A percentile compares a stretch with the other conserved stretches of the same genome.
These are phyloP conservation scores for Boletus rex-veris DNA, from an alignment of 768 basidiomycete species.

Conservation along the genomic window DNA sequence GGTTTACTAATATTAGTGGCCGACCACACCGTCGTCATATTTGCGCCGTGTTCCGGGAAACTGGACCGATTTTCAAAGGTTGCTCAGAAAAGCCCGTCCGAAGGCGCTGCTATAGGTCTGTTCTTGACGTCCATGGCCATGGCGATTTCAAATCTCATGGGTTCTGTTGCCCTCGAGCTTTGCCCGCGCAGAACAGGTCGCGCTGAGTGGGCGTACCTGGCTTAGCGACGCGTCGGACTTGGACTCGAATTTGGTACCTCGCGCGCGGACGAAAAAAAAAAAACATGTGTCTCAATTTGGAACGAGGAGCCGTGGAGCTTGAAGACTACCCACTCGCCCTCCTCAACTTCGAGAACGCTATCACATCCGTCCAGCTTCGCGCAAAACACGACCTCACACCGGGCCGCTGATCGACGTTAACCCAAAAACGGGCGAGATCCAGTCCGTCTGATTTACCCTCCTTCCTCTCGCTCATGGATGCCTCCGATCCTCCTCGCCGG, in stretches of 20 bases:
- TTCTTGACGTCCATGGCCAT: neutral
- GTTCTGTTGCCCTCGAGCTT: neutral
- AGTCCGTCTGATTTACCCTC: neutral
- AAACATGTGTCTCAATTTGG: slow-evolving; percentile 25
- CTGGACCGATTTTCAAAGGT: slow-evolving; percentile 4
- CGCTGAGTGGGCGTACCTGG: slow-evolving; percentile 6
- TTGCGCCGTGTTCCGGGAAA: slow-evolving; percentile 28
- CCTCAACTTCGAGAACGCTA: slow-evolving; percentile 1
- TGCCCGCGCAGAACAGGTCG: neutral
- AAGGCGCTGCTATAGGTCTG: neutral
- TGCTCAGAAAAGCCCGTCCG: neutral
- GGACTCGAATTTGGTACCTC: slow-evolving; percentile 9
- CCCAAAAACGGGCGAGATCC: slow-evolving; percentile 8
- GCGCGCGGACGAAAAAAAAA: neutral
- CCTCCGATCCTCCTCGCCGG: slow-evolving; percentile 21
- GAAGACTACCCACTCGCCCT: neutral
- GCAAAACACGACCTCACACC: slow-evolving; percentile 2
- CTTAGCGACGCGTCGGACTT: slow-evolving; percentile 8
- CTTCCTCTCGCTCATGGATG: slow-evolving; percentile 16
- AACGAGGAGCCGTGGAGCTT: slow-evolving; percentile 10
- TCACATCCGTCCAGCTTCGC: slow-evolving; percentile 11
- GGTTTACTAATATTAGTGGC: neutral
- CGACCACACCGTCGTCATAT: slow-evolving; percentile 6
- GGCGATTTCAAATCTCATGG: neutral
- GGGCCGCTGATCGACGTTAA: slow-evolving; percentile 7